Base-by-base conservation (phyloP, 2,329 filamentous ascomycete genomes). In the Aotearoamyces nothofagi region DNA sequence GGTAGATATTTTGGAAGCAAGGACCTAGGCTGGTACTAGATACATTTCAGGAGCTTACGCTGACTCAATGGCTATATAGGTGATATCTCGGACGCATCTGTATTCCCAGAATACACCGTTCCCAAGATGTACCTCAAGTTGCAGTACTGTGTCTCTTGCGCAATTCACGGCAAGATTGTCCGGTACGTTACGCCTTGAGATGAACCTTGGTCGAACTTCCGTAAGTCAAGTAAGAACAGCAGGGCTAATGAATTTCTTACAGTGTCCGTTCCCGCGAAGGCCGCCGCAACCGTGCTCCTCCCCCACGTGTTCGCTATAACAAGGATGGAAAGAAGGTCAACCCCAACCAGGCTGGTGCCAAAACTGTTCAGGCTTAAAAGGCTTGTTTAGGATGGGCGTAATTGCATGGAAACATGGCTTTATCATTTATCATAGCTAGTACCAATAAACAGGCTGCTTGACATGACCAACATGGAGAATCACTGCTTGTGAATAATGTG, bases 71-170 rank as follows among this genome's bases (percentile, higher is more conserved):
- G 24, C 16, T 31, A 23, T 25, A 33, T 55, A 96, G 90, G 90
- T 84, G 90, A 98, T 83, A 98, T 98, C 69, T 94, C 86, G 48
- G 90, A 98, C 62, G 90, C 92, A 56, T 96, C 90, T 56, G 90
- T 98, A 65, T 98, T 96, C 69, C 63, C 80, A 55, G 90, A 98
- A 71, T 98, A 98, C 75, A 86, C 84, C 51, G 87, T 98, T 56
- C 90, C 90, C 67, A 98, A 98, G 82, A 98, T 98, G 92, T 98
- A 98, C 82, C 73, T 98, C 68, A 98, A 98, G 80, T 79, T 98
- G 62, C 90, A 98, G 73, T 98, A 98, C 83, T 98, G 90, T 65
- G 90, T 98, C 58, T 96, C 87, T 65, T 98, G 90, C 69, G 90
- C 90, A 57, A 98, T 98, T 50, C 90, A 98, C 75, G 90, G 90